Evolutionary conservation across 202 grass and related monocot species (phyloP), one percentile per base, ranked within the genome.

Genomic region (Zoysia matrella): DNA sequence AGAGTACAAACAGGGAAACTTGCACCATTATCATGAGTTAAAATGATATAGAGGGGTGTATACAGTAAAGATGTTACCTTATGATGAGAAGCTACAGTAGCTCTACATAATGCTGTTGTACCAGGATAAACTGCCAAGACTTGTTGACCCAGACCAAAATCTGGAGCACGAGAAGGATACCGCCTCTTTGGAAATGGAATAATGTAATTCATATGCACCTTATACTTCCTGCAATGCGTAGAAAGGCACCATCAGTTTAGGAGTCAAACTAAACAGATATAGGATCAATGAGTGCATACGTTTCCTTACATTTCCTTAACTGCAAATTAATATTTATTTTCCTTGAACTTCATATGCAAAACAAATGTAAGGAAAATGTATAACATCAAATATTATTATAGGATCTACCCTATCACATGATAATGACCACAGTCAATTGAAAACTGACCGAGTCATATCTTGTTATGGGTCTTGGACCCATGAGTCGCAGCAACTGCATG

Each of bases 71-170:
- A 89, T 81, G 76, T 88, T 93, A 98, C 95, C 95, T 98, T 98
- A n/a, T 86, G 94, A 73, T 92, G 88, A 76, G 92, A 76, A 88
- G 90, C 90, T 76, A 98, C 95, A 6, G 95, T 98, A 82, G 95
- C 95, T 76, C 94, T 91, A 71, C 95, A 98, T 76, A 98, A 84
- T 74, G 95, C 95, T 79, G 92, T 94, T 14, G 95, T 98, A 68
- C 92, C 77, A 77, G 95, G 95, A 89, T 98, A 98, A 76, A 98
- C 92, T 44, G 95, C 95, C 76, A 98, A 79, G 58, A 98, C 95
- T 80, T 95, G 95, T 83, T 79, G 84, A 52, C 90, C 92, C 22
- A 85, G 95, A 44, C 79, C 83, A 63, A 94, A 98, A 86, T 98
- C 95, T 84, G 82, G 90, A 73, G 95, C 95, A 88, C 79, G 89